Base-by-base conservation (phyloP, 2,329 filamentous ascomycete species). In the Epichloe gansuensis region DNA sequence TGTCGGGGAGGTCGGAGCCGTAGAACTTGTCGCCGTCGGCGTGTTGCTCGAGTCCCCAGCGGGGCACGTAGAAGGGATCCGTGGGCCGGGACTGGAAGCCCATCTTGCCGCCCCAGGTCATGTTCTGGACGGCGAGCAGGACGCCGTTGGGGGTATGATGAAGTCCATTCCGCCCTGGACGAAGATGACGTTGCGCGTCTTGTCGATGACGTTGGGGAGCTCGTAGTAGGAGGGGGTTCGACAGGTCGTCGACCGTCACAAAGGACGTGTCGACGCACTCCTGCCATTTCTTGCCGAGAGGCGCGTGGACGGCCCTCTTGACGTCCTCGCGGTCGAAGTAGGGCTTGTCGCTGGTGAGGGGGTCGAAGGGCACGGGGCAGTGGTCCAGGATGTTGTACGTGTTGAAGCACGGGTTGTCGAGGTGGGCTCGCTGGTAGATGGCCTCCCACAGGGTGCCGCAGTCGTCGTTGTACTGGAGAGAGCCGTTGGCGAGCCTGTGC, bases 321-420 rank as follows among this genome's bases (percentile, higher is more conserved):
- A 89, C 85, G 52, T 86, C 84, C 2, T 72, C 70, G 5, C 84
- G 81, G 69, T 88, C 80, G 67, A 88, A 88, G 72, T 88, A 86
- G 50, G 89, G 75, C n/a, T 83, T 82, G 67, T 85, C 84, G 15
- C 81, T 12, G 6, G 6, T 81, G 3, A 91, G 72, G 0, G 85
- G 78, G 54, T 89, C 82, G 75, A 80, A 88, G 2, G 79, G 71
- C 3, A 82, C 58, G 0, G 88, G 88, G 63, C 88, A 93, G 12
- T 82, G 85, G 4, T 80, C 82, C 2, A 79, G 79, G 13, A 91
- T 77, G 49, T 86, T 79, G 68, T 91, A 93, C 11, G 87, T 71
- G 64, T 89, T 81, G 68, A 86, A 94, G 71, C 88, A 93, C 0
- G 88, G 88, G 68, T 93, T 93, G 37, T 80, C 66, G 1, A 70